Percentiles rank a stretch among this genome's conserved stretches.
Conservation (phyloP, 805 yeast species). For the Ogataea dorogensis region DNA sequence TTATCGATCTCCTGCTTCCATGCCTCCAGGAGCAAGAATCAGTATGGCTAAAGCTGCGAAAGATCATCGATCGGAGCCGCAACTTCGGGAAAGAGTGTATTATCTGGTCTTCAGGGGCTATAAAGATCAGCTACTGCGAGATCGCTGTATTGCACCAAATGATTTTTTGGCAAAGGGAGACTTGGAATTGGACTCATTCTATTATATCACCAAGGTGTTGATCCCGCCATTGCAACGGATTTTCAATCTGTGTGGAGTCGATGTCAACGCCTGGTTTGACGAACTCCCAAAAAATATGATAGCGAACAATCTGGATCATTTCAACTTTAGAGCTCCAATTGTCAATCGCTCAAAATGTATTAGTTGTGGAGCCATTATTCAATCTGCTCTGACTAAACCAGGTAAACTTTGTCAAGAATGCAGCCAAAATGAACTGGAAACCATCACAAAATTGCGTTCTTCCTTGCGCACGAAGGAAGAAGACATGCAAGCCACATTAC, state of each 20-base stretch:
- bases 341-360: constrained; percentile 32
- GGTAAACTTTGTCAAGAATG: constrained; percentile 37
- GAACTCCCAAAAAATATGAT: constrained; percentile 52
- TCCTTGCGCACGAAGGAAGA: constrained; percentile 28
- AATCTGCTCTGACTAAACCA: background rate
- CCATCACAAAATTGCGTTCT: constrained; percentile 35
- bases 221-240: constrained; percentile 89
- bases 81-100: constrained; percentile 84
- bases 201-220: constrained; percentile 78
- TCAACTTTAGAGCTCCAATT: constrained; percentile 18
- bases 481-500: constrained; percentile 29
- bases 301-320: constrained; percentile 13
- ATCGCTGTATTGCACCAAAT: constrained; percentile 77
- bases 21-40: constrained; percentile 91
- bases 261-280: constrained; percentile 70
- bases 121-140: constrained; percentile 61
- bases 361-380: constrained; percentile 26
- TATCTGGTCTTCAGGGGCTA: constrained; percentile 67
- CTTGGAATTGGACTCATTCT: constrained; percentile 68
- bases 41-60: constrained; percentile 58
- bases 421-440: constrained; percentile 34
- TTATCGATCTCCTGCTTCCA: constrained; percentile 65
- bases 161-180: constrained; percentile 49
- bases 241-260: constrained; percentile 79
- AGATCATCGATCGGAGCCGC: constrained; percentile 80